phyloP scores from a whole-genome alignment of 2,329 filamentous ascomycete genomes.

The Arthrobotrys megalospora region DNA sequence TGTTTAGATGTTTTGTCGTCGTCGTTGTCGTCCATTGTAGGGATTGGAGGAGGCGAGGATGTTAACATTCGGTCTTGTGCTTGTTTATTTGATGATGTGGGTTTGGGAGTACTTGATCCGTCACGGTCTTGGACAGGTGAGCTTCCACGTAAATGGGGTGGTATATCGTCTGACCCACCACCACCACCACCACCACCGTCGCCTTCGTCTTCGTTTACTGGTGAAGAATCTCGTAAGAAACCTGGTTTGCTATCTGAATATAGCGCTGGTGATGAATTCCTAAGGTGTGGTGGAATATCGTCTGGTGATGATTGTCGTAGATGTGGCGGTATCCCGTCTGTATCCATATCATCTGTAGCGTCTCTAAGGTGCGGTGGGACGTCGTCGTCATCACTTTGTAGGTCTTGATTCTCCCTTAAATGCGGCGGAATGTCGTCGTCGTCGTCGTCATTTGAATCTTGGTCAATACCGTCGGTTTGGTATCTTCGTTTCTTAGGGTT shows the following conservation, averaged over 20 bases:
- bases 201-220: background rate
- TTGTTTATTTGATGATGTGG: background rate
- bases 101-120: slow-evolving; percentile 12
- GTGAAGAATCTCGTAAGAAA: slow-evolving; percentile 37
- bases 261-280: slow-evolving; percentile 8
- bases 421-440: slow-evolving; percentile 21
- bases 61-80: background rate
- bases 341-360: slow-evolving; percentile 32
- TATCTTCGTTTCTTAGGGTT: slow-evolving; percentile 4
- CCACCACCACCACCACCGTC: no score
- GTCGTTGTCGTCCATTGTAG: background rate
- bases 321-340: slow-evolving; percentile 26
- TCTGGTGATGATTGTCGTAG: slow-evolving; percentile 27
- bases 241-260: slow-evolving; percentile 36
- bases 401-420: background rate
- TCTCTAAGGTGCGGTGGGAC: slow-evolving; percentile 35
- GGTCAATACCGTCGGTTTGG: background rate
- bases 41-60: slow-evolving; percentile 32
- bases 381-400: slow-evolving; percentile 3
- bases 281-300: slow-evolving; percentile 29
- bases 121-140: slow-evolving; percentile 3
- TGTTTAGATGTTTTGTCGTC: background rate
- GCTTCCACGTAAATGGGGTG: slow-evolving; percentile 38
- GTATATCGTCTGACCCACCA: slow-evolving; percentile 32
- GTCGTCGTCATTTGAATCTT: background rate